Base-by-base conservation (phyloP, 192 early-diverging fungal genomes). In the Chytriomyces sp. region DNA sequence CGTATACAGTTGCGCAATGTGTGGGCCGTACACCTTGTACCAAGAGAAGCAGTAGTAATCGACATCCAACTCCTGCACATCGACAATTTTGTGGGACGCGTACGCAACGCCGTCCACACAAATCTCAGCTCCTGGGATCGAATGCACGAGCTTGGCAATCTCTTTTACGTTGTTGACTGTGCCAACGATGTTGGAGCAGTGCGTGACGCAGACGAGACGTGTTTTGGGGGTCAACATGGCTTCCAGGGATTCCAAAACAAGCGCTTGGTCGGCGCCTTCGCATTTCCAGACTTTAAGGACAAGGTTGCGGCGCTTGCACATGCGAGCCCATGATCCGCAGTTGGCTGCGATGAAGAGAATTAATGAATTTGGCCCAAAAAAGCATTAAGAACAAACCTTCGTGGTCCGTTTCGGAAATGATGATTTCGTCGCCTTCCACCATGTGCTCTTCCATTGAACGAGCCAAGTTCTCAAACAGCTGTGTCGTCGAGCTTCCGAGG, bases 1-100 rank as follows among this genome's bases (percentile, higher is more conserved):
- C 20, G 61, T 79, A 45, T 74, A 74, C 4, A 80, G 50, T 23
- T 61, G 50, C 24, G 75, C 48, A 28, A 80, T 68, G 26, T 80
- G 79, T 7, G 79, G 79, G 5, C 79, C 79, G 53, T 49, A 80
- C 61, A 80, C 60, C 50, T 80, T 80, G 79, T 80, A 80, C 61
- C 69, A 78, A 7, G 75, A 78, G 44, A 75, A 80, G 23, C 45
- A 67, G 63, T 80, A 80, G 61, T 69, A 80, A 50, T 80, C 79
- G 18, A 67, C 45, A 45, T 78, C 77, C 67, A 26, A 61, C 4
- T 16, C 79, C 28, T 68, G 11, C 4, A 80, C 79, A 60, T 80
- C 79, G 24, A 77, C 48, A 26, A 24, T 26, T 10, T 46, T n/a
- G 47, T 79, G 78, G 7, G 76, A 65, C 5, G 78, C 78, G 24